Evolutionary conservation across 495 filamentous ascomycete genomes (phyloP), one percentile per base, ranked within the genome.

Genomic region (Usnea hakonensis): DNA sequence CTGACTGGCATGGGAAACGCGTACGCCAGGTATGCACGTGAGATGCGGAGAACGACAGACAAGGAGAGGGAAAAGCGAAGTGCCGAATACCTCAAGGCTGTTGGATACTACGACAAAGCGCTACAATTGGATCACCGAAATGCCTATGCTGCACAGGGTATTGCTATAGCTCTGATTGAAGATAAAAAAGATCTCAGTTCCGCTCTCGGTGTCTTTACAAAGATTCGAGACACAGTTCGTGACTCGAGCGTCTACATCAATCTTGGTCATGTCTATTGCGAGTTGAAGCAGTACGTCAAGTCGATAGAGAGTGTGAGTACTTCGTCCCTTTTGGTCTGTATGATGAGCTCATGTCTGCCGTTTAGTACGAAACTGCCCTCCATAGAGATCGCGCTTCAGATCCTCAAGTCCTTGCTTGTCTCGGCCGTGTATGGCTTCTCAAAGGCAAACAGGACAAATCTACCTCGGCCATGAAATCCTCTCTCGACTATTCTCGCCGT

Each of bases 41-140:
- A 98, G 72, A 97, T 97, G 92, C 87, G 88, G 52, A 82, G 92
- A 55, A 89, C 94, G 43, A 89, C 88, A 3, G 94, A 97, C 19
- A 76, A 81, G 60, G 93, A 98, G 58, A 94, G 89, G 74, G 88
- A 94, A 63, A 95, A 95, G 75, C 85, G 93, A 46, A 85, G 86
- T 46, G 88, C 87, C 67, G 86, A 83, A 65, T 98, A 97, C 71
- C 83, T 85, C 71, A 89, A 89, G 61, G 93, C 94, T 2, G 91
- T 97, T 14, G 95, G 97, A 71, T 97, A 97, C 77, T 98, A 96
- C 71, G 95, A 97, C 72, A 98, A 98, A 76, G 93, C 91, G 30
- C 76, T 98, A 19, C 91, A 94, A 69, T 77, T 97, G 4, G 94
- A 98, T 68, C 84, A 89, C 1, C 89, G 86, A 73, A 97, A 97